Evolutionary conservation across 176 grass and related monocot species (phyloP).

Genomic region (maize (Zea mays)): Zm-B73-REFERENCE-NAM-5.0 NC_050096.1:31499001-31499500

Average conservation of each 20-base stretch:
- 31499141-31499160: conserved; percentile 21
- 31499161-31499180: not conserved
- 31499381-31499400: too few relatives aligned
- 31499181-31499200: not conserved
- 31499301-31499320: not conserved
- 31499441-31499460: conserved; percentile 3
- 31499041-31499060: not conserved
- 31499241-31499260: conserved; percentile 17
- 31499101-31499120: conserved; percentile 24
- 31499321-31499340: not conserved
- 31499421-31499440: conserved; percentile 1
- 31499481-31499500: not conserved
- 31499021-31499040: not conserved
- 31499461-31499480: not conserved
- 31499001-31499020: conserved; percentile 25
- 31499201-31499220: conserved; percentile 39
- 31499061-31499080: conserved; percentile 22
- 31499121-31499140: conserved; percentile 19
- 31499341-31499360: not conserved
- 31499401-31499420: not conserved
- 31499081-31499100: not conserved
- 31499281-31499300: not conserved
- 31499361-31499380: conserved; percentile 2
- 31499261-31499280: conserved; percentile 44
- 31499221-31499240: conserved; percentile 23